Evolutionary conservation across 176 grass and related monocot genomes (phyloP).

Genomic region (Ampelocalamus luodianensis): DNA sequence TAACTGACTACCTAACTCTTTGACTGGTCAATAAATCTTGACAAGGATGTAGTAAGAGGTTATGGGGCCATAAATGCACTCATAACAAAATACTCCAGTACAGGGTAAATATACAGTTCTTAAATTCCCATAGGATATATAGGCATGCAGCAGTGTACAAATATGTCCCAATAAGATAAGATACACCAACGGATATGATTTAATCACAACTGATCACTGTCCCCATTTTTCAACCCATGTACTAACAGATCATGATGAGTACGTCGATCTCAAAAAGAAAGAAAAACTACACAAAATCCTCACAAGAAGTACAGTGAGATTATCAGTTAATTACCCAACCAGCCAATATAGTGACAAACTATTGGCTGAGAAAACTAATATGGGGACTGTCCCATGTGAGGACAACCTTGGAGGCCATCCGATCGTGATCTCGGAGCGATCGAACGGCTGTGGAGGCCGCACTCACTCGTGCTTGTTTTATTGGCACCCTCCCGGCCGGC

Average conservation of each 20-base stretch:
- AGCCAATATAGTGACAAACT: background rate
- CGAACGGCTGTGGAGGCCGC: conserved; percentile 36
- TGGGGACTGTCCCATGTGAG: background rate
- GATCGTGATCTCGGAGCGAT: conserved; percentile 39
- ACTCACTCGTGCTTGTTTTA: conserved; percentile 20
- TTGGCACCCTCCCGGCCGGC: conserved; percentile 18
- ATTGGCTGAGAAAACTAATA: background rate
- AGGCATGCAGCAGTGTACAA: conserved; percentile 1
- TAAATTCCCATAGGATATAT: background rate
- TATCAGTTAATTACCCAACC: background rate
- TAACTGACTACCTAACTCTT: background rate
- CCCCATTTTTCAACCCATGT: background rate
- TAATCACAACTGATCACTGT: background rate
- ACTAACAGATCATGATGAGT: background rate
- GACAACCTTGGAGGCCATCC: conserved; percentile 1
- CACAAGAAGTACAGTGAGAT: conserved; percentile 17
- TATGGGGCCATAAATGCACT: background rate
- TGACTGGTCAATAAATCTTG: background rate
- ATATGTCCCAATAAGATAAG: background rate
- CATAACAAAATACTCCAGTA: background rate
- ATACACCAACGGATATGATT: background rate
- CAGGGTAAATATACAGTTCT: background rate
- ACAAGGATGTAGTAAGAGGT: background rate
- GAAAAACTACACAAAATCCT: background rate
- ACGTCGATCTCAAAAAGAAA: background rate